Evolutionary conservation across 345 rosid species (phyloP), one percentile per base, ranked within the genome.

Genomic region (Fremontodendron californicum): DNA sequence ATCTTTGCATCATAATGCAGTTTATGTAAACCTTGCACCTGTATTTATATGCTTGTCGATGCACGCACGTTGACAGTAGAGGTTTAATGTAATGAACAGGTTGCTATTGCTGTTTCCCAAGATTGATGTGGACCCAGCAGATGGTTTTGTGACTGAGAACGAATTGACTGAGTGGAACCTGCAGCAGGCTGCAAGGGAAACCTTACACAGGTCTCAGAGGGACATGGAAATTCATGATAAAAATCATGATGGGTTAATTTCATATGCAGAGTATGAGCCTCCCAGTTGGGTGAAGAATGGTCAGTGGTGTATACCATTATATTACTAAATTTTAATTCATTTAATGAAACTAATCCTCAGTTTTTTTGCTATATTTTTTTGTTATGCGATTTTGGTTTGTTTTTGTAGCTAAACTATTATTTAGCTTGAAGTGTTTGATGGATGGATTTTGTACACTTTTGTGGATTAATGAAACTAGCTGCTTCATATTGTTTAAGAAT

Each of bases 141-240:
- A 96, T 85, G 97, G 98, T 55, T 89, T 78, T 74, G 89, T 94
- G 74, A 85, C 78, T 48, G 92, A 88, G 90, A 80, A 83, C 54
- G 99, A 96, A 81, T 85, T 96, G 89, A 94, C 91, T 23, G 89
- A 92, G 21, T 96, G 98, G 98, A 89, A 88, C 74, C 67, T 90
- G 86, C 90, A 81, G 76, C 97, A 92, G 79, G 82, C 98, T 60
- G 83, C 43, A 73, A 89, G 76, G 82, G 99, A 96, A 84, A 92
- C 88, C 25, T 54, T 94, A 84, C 96, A 94, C 54, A 87, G 98
- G 82, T 84, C 93, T 82, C 87, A 84, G 78, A 91, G 97, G 82
- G 98, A 94, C 66, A 80, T 96, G 96, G 97, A 92, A 67, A 81
- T 87, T 85, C 99, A 94, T 80, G 98, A 96, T 78, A 91, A 84